These are phyloP conservation scores for Euptelea pleiosperma DNA, from an alignment of 164 flowering plant genomes.

Conservation along the genomic window DNA sequence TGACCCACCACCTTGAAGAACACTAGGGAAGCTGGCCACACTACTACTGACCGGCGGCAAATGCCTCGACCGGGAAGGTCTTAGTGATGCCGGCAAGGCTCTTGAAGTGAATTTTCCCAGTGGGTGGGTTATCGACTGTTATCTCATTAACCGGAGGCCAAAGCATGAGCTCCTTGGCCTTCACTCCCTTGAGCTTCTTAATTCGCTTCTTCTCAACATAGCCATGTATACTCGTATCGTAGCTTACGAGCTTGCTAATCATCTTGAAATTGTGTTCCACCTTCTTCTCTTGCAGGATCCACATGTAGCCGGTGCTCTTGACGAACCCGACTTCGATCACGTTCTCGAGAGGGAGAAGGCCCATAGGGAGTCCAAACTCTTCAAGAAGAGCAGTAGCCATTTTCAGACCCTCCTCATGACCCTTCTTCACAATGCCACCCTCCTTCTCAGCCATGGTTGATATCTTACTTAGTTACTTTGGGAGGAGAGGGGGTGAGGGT, in stretches of 20 bases:
- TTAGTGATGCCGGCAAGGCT: conserved; percentile 31
- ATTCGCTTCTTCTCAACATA: conserved; percentile 22
- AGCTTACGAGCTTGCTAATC: conserved; percentile 30
- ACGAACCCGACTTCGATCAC: conserved; percentile 30
- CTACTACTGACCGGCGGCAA: conserved; percentile 15
- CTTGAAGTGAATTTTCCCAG: conserved; percentile 35
- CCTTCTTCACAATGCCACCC: conserved; percentile 28
- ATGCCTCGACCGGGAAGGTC: conserved; percentile 26
- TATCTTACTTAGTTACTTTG: background rate
- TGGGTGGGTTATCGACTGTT: conserved; percentile 23
- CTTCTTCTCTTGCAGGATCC: conserved; percentile 33
- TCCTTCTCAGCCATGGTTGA: conserved; percentile 34
- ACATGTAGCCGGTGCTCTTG: conserved; percentile 32
- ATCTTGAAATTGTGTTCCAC: conserved; percentile 34
- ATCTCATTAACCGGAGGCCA: too few relatives aligned
- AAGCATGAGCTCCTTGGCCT: conserved; percentile 37
- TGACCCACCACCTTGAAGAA: too few relatives aligned
- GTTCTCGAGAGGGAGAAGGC: conserved; percentile 30
- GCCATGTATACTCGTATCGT: conserved; percentile 23
- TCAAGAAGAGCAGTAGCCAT: conserved; percentile 23
- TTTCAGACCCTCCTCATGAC: conserved; percentile 32
- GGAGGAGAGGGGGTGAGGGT: background rate
- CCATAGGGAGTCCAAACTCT: conserved; percentile 31
- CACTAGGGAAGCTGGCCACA: too few relatives aligned
- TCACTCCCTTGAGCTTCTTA: conserved; percentile 37